A percentile compares a stretch with the other conserved stretches of the same genome.
Conservation (phyloP, 768 basidiomycete species). For the Lactarius pseudohatsudake region DNA sequence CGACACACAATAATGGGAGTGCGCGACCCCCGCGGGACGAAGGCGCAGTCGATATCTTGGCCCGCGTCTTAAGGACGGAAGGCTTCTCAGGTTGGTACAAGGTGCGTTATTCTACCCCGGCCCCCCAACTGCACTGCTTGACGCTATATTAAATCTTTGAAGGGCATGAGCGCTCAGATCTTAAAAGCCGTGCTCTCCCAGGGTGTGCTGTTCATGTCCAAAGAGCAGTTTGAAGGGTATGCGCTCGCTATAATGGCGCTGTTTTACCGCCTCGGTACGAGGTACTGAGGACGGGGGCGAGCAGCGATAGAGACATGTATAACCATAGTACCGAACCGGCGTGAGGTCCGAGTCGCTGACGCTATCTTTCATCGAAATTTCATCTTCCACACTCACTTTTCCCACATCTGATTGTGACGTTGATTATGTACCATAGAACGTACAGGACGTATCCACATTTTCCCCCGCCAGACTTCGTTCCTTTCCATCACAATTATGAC, state of each 20-base stretch:
- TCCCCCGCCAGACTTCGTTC: not conserved
- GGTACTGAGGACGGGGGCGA: not conserved
- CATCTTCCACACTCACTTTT: too few relatives aligned
- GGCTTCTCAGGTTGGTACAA: conserved; percentile 96
- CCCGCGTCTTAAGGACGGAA: conserved; percentile 67
- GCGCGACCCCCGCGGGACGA: conserved; percentile 46
- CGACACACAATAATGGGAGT: conserved; percentile 38
- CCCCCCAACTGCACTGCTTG: not conserved
- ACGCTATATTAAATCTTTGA: conserved; percentile 19
- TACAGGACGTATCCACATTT: not conserved
- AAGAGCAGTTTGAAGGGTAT: conserved; percentile 95
- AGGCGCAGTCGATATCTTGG: conserved; percentile 78
- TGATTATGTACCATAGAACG: not conserved
- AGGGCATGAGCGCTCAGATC: conserved; percentile 98
- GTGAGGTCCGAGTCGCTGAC: too few relatives aligned
- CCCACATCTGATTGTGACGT: not conserved
- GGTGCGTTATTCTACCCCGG: conserved; percentile 45
- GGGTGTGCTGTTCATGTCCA: conserved; percentile 93
- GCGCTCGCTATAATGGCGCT: conserved; percentile 69
- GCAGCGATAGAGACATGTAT: not conserved
- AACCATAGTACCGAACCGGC: not conserved
- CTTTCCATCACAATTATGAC: not conserved
- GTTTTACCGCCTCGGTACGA: conserved; percentile 21
- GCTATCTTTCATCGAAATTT: too few relatives aligned
- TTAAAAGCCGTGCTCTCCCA: conserved; percentile 94